These are phyloP conservation scores for Backusella tarrabulga DNA, from an alignment of 192 early-diverging fungal species.

Conservation along the genomic window DNA sequence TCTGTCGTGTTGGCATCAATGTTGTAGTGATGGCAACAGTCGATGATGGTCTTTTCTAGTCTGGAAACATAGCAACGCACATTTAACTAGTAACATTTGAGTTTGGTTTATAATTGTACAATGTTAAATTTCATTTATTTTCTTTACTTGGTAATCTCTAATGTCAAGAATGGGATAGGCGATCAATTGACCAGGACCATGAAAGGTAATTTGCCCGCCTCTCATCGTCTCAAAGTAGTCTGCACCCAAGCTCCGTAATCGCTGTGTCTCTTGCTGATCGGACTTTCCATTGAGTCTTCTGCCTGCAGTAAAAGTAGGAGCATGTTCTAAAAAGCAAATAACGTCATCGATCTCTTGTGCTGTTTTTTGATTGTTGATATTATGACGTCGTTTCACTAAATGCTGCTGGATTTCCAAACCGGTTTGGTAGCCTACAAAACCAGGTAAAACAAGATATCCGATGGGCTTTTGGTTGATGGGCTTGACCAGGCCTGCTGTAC, in stretches of 20 bases:
- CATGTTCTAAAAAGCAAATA: constrained; percentile 77
- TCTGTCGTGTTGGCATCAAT: constrained; percentile 64
- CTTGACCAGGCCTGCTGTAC: background rate
- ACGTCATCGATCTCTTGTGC: constrained; percentile 23
- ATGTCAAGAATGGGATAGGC: constrained; percentile 91
- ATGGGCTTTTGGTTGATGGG: constrained; percentile 16
- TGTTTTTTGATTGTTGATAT: constrained; percentile 36
- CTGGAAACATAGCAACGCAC: constrained; percentile 76
- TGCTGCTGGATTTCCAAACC: constrained; percentile 61
- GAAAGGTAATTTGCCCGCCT: constrained; percentile 95
- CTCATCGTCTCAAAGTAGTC: constrained; percentile 75
- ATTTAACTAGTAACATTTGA: constrained; percentile 41
- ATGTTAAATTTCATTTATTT: too few relatives aligned
- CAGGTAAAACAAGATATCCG: constrained; percentile 10
- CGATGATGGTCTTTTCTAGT: constrained; percentile 78
- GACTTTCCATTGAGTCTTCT: constrained; percentile 69
- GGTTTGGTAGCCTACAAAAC: constrained; percentile 45
- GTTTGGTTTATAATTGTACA: too few relatives aligned
- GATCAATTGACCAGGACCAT: constrained; percentile 96
- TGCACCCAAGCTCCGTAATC: constrained; percentile 63
- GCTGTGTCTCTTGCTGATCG: constrained; percentile 44
- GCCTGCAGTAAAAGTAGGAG: constrained; percentile 91
- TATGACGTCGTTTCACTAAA: constrained; percentile 50
- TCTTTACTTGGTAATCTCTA: constrained; percentile 58
- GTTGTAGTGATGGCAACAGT: constrained; percentile 63